Base-by-base conservation (phyloP, 306 rosid genomes). In the Echinosophora koreensis region DNA sequence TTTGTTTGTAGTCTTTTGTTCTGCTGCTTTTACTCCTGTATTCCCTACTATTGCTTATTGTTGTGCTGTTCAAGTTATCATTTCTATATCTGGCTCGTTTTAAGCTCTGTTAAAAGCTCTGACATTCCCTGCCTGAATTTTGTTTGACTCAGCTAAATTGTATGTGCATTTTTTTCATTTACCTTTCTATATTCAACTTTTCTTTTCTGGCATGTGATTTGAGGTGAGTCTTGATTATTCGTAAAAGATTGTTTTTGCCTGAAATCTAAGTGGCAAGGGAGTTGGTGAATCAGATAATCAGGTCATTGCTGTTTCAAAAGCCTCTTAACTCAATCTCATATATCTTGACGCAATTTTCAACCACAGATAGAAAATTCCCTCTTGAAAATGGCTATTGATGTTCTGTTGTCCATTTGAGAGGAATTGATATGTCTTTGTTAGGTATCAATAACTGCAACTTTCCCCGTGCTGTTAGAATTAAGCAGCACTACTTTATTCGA, bases 1-100 rank as follows among this genome's bases (percentile, higher is more conserved):
- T 86, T 82, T 50, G 42, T 27, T 74, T 74, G 37, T 60, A 16
- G 17, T 76, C 71, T 66, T 76, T 55, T 42, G 35, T 35, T 59
- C 1, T 46, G 28, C 28, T 12, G 3, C 32, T n/a, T 47, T 18
- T 66, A 37, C 49, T 51, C 27, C 54, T 16, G 9, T 69, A 11
- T 35, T 50, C 17, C 69, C 42, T 16, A 37, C 35, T 75, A 37
- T 71, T 75, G 50, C 30, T 66, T 34, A 44, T 35, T 16, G 18
- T 69, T 17, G 50, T 68, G 55, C n/a, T 72, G 32, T 69, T 62
- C 41, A 64, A 82, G 9, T 63, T 39, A 47, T 63, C 47, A 56
- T 74, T 39, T 79, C 30, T 22, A 41, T 64, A 66, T 54, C 34
- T 14, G 12, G 41, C 57, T 77, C 37, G 52, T 63, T 49, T 58